Evolutionary conservation across 495 filamentous ascomycete genomes (phyloP), one percentile per base, ranked within the genome.

Genomic region (Neurospora sp.): DNA sequence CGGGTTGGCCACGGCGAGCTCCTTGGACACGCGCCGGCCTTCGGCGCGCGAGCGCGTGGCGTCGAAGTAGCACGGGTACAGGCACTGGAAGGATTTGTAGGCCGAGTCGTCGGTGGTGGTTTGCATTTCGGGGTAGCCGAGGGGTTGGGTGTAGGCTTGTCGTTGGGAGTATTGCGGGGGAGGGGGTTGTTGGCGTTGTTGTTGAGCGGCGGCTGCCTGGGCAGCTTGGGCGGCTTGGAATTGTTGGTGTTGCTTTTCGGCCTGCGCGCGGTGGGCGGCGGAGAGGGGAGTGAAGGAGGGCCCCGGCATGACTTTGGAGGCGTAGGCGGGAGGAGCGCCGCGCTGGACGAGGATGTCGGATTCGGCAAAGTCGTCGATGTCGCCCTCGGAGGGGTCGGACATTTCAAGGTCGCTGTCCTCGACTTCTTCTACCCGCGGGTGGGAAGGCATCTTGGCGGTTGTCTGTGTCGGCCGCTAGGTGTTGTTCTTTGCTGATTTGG

Each of bases 31-130:
- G 72, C 94, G 89, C 4, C 96, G 89, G 39, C 96, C 96, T 72
- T 94, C 84, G 37, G 89, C 88, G 69, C 94, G 91, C 12, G 89
- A 87, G 53, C 95, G 91, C 6, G 84, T 84, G 72, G 84, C 85
- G 83, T 98, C 95, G 81, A 98, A 99, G 85, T 99, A 98, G 72
- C 98, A 74, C 0, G 96, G 95, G 84, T 98, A 99, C 31, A 99
- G 87, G 82, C 93, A 96, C 82, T 95, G 92, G 84, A 86, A 96
- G 79, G 89, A 80, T 75, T 91, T 91, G 83, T 91, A 94, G 75
- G 89, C 84, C 61, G 86, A 79, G 70, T 87, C 83, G 76, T 89
- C 84, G 72, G 78, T 80, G 40, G 81, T 81, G 75, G 79, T 83
- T 6, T 75, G 77, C 74, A 82, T 83, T 45, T 76, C 77, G 69